Base-by-base conservation (phyloP, 2,329 filamentous ascomycete species). In the Alternaria postmessia region DNA sequence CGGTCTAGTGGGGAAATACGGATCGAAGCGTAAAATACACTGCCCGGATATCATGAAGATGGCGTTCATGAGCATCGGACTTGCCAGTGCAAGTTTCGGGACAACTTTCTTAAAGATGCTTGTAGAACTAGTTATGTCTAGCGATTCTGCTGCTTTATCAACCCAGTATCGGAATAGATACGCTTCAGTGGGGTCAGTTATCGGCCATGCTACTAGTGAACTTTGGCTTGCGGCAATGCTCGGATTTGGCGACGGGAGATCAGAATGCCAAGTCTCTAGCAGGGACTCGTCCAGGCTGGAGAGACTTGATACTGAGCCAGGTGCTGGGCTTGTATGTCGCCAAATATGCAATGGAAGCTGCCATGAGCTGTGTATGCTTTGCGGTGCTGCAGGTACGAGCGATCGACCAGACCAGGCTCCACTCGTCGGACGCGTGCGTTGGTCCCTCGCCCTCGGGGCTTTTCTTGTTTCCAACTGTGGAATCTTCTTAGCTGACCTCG, bases 31-130 rank as follows among this genome's bases (percentile, higher is more conserved):
- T 30, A 69, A 72, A 12, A 82, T 63, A 54, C 80, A 78, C 52
- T 80, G 72, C 18, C 79, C 76, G 5, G 79, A 78, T 6, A 74
- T 76, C 22, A 79, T 78, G 36, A 77, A 71, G n/a, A 80, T 74
- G 4, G 78, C 77, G 56, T 77, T 77, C 56, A 78, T 63, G 18
- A 84, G 65, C 18, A 81, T 75, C 0, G 80, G 77, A 39, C 78
- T 81, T 26, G 73, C 65, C 3, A 76, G 75, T 7, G 67, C 63
- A 32, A 69, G 52, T 22, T 61, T 60, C 28, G 65, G 65, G 14
- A 66, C 53, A 1, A 61, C 24, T 9, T 57, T 46, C 20, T 47
- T 58, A 22, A 66, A 69, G 5, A 68, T 34, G 7, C 47, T 52
- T 28, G 61, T 32, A 9, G 68, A 54, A 48, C 59, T 69, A 14